Evolutionary conservation across 2,329 filamentous ascomycete species (phyloP), one percentile per base, ranked within the genome.

Genomic region (Cadophora malorum): DNA sequence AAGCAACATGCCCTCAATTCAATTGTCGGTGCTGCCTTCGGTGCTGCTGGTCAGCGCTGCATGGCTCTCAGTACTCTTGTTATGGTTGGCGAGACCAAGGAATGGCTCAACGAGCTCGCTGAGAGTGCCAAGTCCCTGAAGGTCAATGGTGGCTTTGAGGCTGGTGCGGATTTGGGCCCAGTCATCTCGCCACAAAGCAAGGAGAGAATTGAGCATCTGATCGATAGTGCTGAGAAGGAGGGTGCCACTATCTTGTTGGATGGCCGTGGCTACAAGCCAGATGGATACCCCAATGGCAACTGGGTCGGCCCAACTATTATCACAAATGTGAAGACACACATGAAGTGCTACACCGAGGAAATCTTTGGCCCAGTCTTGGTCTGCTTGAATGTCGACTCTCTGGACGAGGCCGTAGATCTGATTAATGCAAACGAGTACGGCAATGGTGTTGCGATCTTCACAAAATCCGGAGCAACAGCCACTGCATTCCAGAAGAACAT

Each of bases 1-100:
- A 95, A 94, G 86, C 94, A 96, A 83, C 91, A 94, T 76, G 92
- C 93, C 73, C 82, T 96, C 76, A 96, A 95, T 81, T 90, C 91
- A 53, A 92, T 96, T 72, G 87, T 92, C 4, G 93, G 92, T 72
- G 92, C 93, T 41, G 92, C 93, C 25, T 96, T 96, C 74, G 92
- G 92, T 72, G 92, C 92, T 71, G 92, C 92, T 28, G 92, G 92
- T 47, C 92, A 96, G 83, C 85, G 92, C 70, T 96, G 92, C 81
- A 96, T 96, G 92, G 92, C 92, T 47, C 83, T 96, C 67, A 93
- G 90, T 77, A 94, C 92, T 1, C 83, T 94, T 21, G 92, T 96
- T 74, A 90, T 94, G 83, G 90, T 96, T 41, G 92, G 92, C 72
- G 91, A 94, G 83, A 94, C 92, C 59, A 93, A 92, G 82, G 86